Conservation (phyloP, 495 filamentous ascomycete genomes). For the Aspergillus kassunensis region DNA sequence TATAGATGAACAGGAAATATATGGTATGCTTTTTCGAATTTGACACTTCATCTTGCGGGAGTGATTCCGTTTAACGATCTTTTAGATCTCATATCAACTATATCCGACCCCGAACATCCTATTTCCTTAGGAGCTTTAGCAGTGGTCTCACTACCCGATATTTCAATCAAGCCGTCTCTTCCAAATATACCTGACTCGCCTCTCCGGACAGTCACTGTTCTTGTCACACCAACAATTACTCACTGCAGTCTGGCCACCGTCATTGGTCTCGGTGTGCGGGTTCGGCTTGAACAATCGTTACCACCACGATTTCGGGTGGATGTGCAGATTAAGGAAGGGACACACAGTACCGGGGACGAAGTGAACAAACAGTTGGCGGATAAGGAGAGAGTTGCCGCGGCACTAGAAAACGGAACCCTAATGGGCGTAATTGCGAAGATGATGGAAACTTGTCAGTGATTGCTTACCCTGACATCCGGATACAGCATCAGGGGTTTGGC, state of each 20-base stretch:
- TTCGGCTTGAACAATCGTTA: constrained; percentile 82
- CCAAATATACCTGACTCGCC: constrained; percentile 42
- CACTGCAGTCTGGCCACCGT: constrained; percentile 96
- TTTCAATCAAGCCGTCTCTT: constrained; percentile 66
- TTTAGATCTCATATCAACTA: constrained; percentile 86
- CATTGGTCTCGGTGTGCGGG: constrained; percentile 89
- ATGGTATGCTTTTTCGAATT: constrained; percentile 59
- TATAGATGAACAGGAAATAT: constrained; percentile 96
- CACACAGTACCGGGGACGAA: constrained; percentile 89
- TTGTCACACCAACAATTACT: constrained; percentile 95
- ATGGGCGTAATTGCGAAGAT: constrained; percentile 87
- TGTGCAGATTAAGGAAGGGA: constrained; percentile 90
- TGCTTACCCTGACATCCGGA: background rate
- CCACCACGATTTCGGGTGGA: constrained; percentile 92
- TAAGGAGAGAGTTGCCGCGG: constrained; percentile 94
- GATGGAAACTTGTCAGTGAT: constrained; percentile 72
- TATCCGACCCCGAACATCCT: constrained; percentile 95
- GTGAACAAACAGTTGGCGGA: constrained; percentile 95
- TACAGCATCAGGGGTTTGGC: background rate
- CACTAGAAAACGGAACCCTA: constrained; percentile 87
- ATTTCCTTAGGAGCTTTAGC: constrained; percentile 87
- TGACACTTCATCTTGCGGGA: background rate
- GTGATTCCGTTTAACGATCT: constrained; percentile 7
- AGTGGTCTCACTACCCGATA: constrained; percentile 91
- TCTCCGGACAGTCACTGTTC: constrained; percentile 48